These are phyloP conservation scores for Alternaria gansuensis DNA, from an alignment of 2,329 filamentous ascomycete species.

Conservation along the genomic window DNA sequence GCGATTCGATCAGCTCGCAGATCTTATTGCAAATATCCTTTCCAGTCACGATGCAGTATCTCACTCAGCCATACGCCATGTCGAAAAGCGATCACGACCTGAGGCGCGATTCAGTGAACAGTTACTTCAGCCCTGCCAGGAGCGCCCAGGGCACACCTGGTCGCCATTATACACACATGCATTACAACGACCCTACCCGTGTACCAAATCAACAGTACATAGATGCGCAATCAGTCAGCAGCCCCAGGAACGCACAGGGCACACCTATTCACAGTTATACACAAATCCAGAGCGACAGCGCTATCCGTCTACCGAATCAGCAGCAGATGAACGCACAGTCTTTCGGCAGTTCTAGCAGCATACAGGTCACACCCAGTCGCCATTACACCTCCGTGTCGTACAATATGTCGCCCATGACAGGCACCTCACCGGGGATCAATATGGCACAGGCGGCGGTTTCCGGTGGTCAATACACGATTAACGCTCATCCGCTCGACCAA, in stretches of 20 bases:
- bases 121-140: background rate
- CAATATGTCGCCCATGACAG: too few species aligned
- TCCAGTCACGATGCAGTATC: background rate
- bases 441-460: too few species aligned
- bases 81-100: background rate
- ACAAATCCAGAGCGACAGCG: background rate
- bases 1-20: background rate
- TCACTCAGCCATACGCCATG: background rate
- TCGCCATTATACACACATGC: background rate
- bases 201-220: background rate
- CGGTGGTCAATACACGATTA: background rate
- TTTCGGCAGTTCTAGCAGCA: background rate
- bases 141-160: background rate
- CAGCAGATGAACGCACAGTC: background rate
- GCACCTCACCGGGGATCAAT: too few species aligned
- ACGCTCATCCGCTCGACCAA: background rate
- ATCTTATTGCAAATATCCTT: background rate
- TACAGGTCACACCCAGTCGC: background rate
- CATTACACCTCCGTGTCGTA: background rate
- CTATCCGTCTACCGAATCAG: background rate
- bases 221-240: background rate
- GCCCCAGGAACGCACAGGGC: background rate
- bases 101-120: constrained; percentile 4
- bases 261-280: background rate
- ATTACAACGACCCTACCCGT: background rate